A percentile compares a stretch with the other conserved stretches of the same genome.
These are phyloP conservation scores for Coemansia nantahalensis DNA, from an alignment of 192 early-diverging fungal genomes.

Conservation along the genomic window DNA sequence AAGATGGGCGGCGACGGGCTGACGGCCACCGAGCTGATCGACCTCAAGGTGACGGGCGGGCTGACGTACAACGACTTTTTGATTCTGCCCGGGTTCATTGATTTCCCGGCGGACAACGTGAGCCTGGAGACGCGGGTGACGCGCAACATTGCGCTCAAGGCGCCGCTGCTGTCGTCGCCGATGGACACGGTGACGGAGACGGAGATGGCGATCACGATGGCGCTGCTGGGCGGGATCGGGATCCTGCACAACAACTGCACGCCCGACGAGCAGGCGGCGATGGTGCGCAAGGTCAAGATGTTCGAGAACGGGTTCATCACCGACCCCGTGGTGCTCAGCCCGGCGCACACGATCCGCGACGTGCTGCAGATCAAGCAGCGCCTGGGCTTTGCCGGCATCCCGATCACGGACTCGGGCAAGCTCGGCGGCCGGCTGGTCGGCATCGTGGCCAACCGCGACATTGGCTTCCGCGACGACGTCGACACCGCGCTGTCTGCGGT, in stretches of 20 bases:
- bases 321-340: conserved; percentile 85
- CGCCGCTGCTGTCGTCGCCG: conserved; percentile 91
- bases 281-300: conserved; percentile 97
- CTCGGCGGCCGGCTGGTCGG: conserved; percentile 87
- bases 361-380: conserved; percentile 82
- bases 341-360: conserved; percentile 79
- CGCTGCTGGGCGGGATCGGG: conserved; percentile 91
- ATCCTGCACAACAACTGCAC: conserved; percentile 98
- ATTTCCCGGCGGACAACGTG: conserved; percentile 83
- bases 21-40: conserved; percentile 78
- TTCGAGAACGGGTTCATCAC: conserved; percentile 99
- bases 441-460: conserved; percentile 95
- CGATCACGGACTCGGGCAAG: conserved; percentile 90
- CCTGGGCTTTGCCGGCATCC: conserved; percentile 94
- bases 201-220: conserved; percentile 98
- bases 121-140: conserved; percentile 84
- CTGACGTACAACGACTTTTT: conserved; percentile 99
- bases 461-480: conserved; percentile 84
- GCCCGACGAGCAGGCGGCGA: conserved; percentile 92
- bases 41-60: conserved; percentile 75
- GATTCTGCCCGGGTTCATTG: conserved; percentile 93
- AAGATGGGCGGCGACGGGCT: conserved; percentile 73
- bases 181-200: conserved; percentile 99
- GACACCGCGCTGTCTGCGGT: conserved; percentile 64
- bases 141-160: conserved; percentile 85